A percentile compares a stretch with the other conserved stretches of the same genome.
Evolutionary conservation across 208 protist genomes (phyloP).

Genomic region (Leishmania braziliensis): DNA sequence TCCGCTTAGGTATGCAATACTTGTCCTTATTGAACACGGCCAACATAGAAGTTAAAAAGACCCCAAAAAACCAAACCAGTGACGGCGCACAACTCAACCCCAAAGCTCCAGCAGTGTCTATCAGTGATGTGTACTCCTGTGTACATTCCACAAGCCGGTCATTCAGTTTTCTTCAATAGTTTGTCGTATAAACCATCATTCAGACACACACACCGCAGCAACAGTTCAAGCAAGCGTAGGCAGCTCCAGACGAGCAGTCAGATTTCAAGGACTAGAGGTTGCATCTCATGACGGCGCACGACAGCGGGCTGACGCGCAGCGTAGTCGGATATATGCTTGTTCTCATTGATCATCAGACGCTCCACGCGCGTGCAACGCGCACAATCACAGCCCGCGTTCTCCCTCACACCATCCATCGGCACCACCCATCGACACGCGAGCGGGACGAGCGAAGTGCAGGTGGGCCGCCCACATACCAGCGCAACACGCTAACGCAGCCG

Average conservation of each 20-base stretch:
- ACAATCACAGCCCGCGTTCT: constrained; percentile 14
- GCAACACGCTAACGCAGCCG: not conserved
- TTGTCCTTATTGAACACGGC: not conserved
- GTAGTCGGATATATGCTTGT: constrained; percentile 66
- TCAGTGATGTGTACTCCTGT: constrained; percentile 20
- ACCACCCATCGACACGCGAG: constrained; percentile 29
- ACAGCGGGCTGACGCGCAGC: constrained; percentile 16
- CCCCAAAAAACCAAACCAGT: not conserved
- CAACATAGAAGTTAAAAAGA: not conserved
- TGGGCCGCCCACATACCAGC: constrained; percentile 20
- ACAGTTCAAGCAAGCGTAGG: constrained; percentile 1
- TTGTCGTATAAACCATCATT: constrained; percentile 15
- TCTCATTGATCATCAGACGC: constrained; percentile 55
- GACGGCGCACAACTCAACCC: not conserved
- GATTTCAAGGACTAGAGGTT: constrained; percentile 62
- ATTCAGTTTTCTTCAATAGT: constrained; percentile 27
- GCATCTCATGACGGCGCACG: constrained; percentile 31
- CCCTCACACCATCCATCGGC: constrained; percentile 39
- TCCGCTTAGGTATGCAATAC: no score
- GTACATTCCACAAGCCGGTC: constrained; percentile 20
- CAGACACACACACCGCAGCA: not conserved
- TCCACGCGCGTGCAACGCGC: not conserved
- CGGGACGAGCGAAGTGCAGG: constrained; percentile 58
- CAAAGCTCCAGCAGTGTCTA: not conserved
- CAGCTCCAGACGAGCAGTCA: constrained; percentile 15